Evolutionary conservation across 1,284 basidiomycete species (phyloP).

Genomic region (Blastosporella zonata): DNA sequence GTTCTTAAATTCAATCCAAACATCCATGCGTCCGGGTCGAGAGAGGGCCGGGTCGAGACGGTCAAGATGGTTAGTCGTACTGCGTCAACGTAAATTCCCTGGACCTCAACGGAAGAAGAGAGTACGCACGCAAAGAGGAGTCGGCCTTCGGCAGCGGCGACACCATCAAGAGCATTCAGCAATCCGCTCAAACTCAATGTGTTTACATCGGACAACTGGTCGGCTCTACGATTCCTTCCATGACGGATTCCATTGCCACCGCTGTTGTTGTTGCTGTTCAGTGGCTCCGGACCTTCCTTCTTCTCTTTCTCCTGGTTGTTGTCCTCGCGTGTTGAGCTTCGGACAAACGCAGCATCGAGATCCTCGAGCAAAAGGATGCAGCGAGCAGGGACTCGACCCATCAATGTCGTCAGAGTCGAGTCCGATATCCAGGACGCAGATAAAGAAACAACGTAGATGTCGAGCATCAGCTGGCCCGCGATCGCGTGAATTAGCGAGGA

Average conservation of each 20-base stretch:
- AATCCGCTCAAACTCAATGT: slow-evolving; percentile 78
- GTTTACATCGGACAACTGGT: slow-evolving; percentile 71
- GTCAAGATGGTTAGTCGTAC: slow-evolving; percentile 83
- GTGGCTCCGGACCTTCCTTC: slow-evolving; percentile 22
- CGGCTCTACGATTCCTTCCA: slow-evolving; percentile 42
- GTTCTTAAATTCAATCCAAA: slow-evolving; percentile 86
- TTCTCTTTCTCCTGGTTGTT: slow-evolving; percentile 37
- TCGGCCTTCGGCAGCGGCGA: slow-evolving; percentile 81
- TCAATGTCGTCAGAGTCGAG: slow-evolving; percentile 68
- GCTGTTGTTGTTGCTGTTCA: slow-evolving; percentile 15
- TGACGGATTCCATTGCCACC: slow-evolving; percentile 25
- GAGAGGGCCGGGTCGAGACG: slow-evolving; percentile 79
- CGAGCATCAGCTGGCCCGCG: slow-evolving; percentile 75
- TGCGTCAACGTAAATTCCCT: slow-evolving; percentile 21
- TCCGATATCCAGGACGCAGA: slow-evolving; percentile 80
- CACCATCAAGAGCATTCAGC: slow-evolving; percentile 82
- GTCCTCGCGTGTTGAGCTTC: slow-evolving; percentile 62
- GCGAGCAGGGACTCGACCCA: slow-evolving; percentile 79
- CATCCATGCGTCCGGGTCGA: slow-evolving; percentile 85
- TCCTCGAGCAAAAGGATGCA: slow-evolving; percentile 84
- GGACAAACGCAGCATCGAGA: slow-evolving; percentile 78
- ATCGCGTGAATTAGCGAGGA: slow-evolving; percentile 81
- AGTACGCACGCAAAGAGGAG: slow-evolving; percentile 76
- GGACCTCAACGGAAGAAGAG: neutral
- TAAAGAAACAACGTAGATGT: slow-evolving; percentile 76